phyloP scores from a whole-genome alignment of 805 yeast genomes.

The Saccharomyces mikatae region DNA sequence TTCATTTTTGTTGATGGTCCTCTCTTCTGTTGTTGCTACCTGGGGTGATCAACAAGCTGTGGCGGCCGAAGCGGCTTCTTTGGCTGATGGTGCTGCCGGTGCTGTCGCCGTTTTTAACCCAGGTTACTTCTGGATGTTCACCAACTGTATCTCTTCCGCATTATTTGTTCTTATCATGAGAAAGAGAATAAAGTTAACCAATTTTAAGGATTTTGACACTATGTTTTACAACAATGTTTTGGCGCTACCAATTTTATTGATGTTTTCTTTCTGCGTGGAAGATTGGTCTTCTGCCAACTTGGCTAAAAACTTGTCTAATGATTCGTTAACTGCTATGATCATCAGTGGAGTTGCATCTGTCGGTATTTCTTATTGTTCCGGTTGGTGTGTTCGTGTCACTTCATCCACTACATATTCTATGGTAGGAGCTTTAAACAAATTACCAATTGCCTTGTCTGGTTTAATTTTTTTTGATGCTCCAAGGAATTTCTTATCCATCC shows the following conservation, averaged over 20 bases:
- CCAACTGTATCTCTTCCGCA: constrained; percentile 85
- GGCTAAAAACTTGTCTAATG: constrained; percentile 60
- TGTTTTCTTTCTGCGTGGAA: constrained; percentile 66
- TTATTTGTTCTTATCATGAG: constrained; percentile 85
- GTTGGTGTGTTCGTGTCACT: constrained; percentile 97
- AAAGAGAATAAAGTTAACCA: constrained; percentile 88
- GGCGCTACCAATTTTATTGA: constrained; percentile 74
- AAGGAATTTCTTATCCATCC: constrained; percentile 75
- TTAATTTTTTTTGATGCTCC: constrained; percentile 86
- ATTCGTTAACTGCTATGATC: constrained; percentile 64
- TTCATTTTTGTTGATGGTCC: constrained; percentile 79
- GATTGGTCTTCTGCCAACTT: constrained; percentile 82
- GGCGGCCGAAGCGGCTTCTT: constrained; percentile 16
- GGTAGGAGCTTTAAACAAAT: constrained; percentile 96
- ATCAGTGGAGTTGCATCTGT: constrained; percentile 85
- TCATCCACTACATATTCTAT: constrained; percentile 93
- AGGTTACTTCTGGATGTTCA: constrained; percentile 92
- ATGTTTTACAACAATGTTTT: constrained; percentile 92
- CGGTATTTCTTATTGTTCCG: constrained; percentile 93
- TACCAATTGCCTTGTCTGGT: constrained; percentile 90
- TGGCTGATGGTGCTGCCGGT: constrained; percentile 18
- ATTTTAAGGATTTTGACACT: constrained; percentile 89
- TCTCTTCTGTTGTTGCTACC: constrained; percentile 84
- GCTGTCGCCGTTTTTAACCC: constrained; percentile 38
- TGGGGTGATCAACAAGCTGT: constrained; percentile 52